Base-by-base conservation (phyloP, 805 yeast species). In the Candida quercuum region DNA sequence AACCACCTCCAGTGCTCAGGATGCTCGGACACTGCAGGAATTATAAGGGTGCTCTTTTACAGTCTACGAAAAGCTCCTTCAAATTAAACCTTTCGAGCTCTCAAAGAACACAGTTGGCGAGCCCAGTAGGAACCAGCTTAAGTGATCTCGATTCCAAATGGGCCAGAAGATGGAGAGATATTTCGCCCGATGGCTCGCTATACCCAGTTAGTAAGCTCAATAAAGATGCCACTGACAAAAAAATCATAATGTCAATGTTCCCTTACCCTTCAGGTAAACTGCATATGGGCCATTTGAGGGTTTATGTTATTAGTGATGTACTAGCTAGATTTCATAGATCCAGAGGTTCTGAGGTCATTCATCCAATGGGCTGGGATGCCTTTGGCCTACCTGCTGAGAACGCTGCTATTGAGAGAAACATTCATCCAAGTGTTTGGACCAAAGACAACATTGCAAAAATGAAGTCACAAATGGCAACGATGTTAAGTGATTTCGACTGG, bases 341-440 rank as follows among this genome's bases (percentile, higher is more conserved):
- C 61, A 74, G 72, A 35, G 96, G 96, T 1, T 73, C 70, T 48
- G 64, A 78, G 27, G 96, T 91, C 12, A 68, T 91, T 2, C 96
- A 93, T 56, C 97, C 98, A 0, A 89, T 93, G 95, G 99, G 99
- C 0, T 93, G 97, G 97, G 99, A 93, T 66, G 95, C 98, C 0
- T 93, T 93, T 69, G 99, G 99, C 1, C 67, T 93, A 20, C 99
- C 99, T 0, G 99, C 99, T 1, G 99, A 93, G 57, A 93, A 93
- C 59, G 99, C 99, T 0, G 99, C 99, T 0, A 80, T 87, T 22
- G 96, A 89, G 57, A 64, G 95, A 43, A 77, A 78, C 1, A 69
- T 86, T 11, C 77, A 76, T 44, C 97, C 99, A 0, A 74, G 76
- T 0, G 71, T 60, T 1, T 93, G 99, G 99, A 93, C 99, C 0